A percentile compares a stretch with the other conserved stretches of the same genome.
Conservation (phyloP, 1,284 basidiomycete species). For the Tylopilus sp. region DNA sequence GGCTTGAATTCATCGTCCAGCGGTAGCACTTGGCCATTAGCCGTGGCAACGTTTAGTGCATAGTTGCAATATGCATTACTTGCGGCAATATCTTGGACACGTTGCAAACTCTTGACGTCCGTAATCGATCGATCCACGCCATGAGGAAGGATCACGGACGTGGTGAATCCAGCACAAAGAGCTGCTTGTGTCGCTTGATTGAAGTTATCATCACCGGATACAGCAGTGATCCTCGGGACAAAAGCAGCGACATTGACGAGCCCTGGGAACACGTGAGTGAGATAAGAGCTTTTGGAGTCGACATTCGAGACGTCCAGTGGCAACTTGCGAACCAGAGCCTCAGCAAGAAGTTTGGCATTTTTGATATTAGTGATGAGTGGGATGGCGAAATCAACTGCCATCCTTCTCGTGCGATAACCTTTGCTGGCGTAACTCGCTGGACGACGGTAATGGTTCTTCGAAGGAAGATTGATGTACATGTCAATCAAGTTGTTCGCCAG, state of each 20-base stretch:
- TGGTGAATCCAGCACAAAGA: conserved; percentile 85
- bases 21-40: conserved; percentile 61
- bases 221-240: conserved; percentile 70
- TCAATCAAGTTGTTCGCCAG: conserved; percentile 95
- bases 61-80: conserved; percentile 82
- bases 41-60: conserved; percentile 78
- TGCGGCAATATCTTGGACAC: conserved; percentile 63
- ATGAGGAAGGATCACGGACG: conserved; percentile 74
- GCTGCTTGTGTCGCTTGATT: conserved; percentile 74
- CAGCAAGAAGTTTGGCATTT: conserved; percentile 95
- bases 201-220: conserved; percentile 64
- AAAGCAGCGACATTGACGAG: conserved; percentile 89
- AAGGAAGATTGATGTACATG: conserved; percentile 99
- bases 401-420: conserved; percentile 94
- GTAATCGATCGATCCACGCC: conserved; percentile 63
- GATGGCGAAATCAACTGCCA: conserved; percentile 99
- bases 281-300: conserved; percentile 95
- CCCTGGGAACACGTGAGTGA: conserved; percentile 90
- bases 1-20: conserved; percentile 77
- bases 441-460: conserved; percentile 96
- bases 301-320: conserved; percentile 88
- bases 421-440: conserved; percentile 97
- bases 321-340: conserved; percentile 87
- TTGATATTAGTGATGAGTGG: conserved; percentile 99
- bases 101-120: conserved; percentile 68